Percentiles rank a stretch among this genome's conserved stretches.
These are phyloP conservation scores for Podaxis rugospora DNA, from an alignment of 768 basidiomycete species.

Conservation along the genomic window DNA sequence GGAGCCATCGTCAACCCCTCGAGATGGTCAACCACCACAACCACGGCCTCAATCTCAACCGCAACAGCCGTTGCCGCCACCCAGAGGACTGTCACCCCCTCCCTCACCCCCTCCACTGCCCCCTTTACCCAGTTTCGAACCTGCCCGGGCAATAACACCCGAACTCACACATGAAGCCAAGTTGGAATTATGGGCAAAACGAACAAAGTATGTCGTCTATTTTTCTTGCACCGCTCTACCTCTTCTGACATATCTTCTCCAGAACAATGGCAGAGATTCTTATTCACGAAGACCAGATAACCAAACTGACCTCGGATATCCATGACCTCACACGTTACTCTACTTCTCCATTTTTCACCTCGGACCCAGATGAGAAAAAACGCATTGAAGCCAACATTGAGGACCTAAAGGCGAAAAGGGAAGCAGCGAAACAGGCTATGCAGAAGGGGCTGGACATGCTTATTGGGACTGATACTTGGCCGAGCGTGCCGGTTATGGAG, in stretches of 20 bases:
- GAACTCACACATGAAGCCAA: constrained; percentile 12
- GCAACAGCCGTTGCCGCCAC: neutral
- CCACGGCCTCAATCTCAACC: neutral
- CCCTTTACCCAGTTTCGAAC: constrained; percentile 10
- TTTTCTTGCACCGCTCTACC: neutral
- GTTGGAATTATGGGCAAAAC: constrained; percentile 14
- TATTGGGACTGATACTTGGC: constrained; percentile 11
- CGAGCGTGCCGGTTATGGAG: constrained; percentile 7
- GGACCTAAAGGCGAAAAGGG: neutral
- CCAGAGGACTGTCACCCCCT: neutral
- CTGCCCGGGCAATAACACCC: neutral
- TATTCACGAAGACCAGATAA: neutral
- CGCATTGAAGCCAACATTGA: constrained; percentile 1
- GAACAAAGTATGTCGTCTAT: constrained; percentile 14
- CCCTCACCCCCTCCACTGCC: neutral
- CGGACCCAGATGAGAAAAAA: neutral
- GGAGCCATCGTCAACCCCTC: neutral
- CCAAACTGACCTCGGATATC: neutral
- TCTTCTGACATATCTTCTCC: neutral
- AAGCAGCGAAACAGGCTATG: neutral
- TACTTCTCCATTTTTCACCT: neutral
- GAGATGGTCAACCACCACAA: neutral
- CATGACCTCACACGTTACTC: constrained; percentile 5
- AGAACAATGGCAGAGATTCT: constrained; percentile 7
- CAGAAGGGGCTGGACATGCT: neutral